Conservation (phyloP, 352 stramenopile species). For the Globisporangium polare region DNA sequence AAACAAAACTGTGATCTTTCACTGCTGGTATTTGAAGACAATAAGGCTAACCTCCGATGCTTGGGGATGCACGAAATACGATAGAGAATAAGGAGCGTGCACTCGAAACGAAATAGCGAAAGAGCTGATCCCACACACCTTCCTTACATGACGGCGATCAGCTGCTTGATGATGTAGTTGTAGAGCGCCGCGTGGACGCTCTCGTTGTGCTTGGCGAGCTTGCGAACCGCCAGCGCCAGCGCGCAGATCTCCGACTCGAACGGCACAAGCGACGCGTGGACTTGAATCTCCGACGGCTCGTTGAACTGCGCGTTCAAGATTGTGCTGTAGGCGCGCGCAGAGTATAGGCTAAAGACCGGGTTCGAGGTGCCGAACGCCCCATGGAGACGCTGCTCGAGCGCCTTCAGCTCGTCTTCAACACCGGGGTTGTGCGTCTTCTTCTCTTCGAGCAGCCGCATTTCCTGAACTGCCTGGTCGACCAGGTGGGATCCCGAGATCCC, state of each 20-base stretch:
- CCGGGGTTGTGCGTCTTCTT: constrained; percentile 2
- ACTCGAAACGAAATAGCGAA: not conserved
- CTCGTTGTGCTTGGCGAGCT: constrained; percentile 69
- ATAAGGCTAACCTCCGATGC: not conserved
- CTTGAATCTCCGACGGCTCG: constrained; percentile 16
- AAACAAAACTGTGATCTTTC: no score
- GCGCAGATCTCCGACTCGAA: constrained; percentile 44
- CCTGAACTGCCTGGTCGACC: constrained; percentile 41
- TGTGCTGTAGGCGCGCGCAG: constrained; percentile 27
- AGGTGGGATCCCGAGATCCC: constrained; percentile 49
- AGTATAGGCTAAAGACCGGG: constrained; percentile 58
- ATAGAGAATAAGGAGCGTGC: not conserved
- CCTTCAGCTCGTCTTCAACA: constrained; percentile 23
- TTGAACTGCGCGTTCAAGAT: constrained; percentile 24
- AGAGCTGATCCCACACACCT: not conserved
- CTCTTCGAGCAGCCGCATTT: constrained; percentile 25
- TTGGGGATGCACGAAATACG: not conserved
- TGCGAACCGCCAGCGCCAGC: constrained; percentile 25
- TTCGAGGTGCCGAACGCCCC: constrained; percentile 42
- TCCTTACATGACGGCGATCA: constrained; percentile 26
- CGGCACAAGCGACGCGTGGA: constrained; percentile 49
- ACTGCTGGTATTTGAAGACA: not conserved
- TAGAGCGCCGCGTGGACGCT: constrained; percentile 57
- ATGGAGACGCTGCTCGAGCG: constrained; percentile 41
- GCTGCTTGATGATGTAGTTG: constrained; percentile 50